Conservation (phyloP, 768 basidiomycete species). For the Boletales sp. region DNA sequence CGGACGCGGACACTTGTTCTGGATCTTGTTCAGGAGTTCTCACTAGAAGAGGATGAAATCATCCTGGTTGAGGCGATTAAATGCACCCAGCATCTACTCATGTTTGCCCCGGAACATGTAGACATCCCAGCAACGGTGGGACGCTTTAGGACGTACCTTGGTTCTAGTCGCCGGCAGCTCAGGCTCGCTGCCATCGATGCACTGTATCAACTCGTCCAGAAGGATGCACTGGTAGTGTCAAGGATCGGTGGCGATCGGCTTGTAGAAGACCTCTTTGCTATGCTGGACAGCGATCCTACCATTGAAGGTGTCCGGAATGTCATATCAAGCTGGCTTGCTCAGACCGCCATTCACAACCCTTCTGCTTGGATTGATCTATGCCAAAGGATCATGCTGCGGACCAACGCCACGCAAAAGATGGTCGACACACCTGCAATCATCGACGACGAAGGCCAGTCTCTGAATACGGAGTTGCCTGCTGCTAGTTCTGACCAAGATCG, state of each 20-base stretch:
- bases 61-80: slow-evolving; percentile 92
- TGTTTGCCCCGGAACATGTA: slow-evolving; percentile 87
- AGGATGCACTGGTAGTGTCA: slow-evolving; percentile 88
- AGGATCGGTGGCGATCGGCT: slow-evolving; percentile 90
- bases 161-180: slow-evolving; percentile 76
- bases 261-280: slow-evolving; percentile 91
- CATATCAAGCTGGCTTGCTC: slow-evolving; percentile 90
- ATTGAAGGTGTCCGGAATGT: slow-evolving; percentile 93
- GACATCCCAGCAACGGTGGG: slow-evolving; percentile 77
- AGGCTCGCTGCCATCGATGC: slow-evolving; percentile 95
- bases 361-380: slow-evolving; percentile 98
- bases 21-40: slow-evolving; percentile 82
- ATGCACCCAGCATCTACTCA: slow-evolving; percentile 94
- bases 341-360: slow-evolving; percentile 89
- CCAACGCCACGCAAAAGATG: slow-evolving; percentile 78
- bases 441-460: slow-evolving; percentile 93
- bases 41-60: slow-evolving; percentile 80
- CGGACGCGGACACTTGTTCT: slow-evolving; percentile 77
- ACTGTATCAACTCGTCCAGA: slow-evolving; percentile 94
- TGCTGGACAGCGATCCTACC: slow-evolving; percentile 92
- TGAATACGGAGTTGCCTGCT: slow-evolving; percentile 55
- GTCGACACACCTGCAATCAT: slow-evolving; percentile 55
- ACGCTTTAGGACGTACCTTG: slow-evolving; percentile 74
- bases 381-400: slow-evolving; percentile 94
- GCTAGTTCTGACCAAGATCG: slow-evolving; percentile 29